These are phyloP conservation scores for Lactarius deliciosus DNA, from an alignment of 768 basidiomycete genomes.

Conservation along the genomic window DNA sequence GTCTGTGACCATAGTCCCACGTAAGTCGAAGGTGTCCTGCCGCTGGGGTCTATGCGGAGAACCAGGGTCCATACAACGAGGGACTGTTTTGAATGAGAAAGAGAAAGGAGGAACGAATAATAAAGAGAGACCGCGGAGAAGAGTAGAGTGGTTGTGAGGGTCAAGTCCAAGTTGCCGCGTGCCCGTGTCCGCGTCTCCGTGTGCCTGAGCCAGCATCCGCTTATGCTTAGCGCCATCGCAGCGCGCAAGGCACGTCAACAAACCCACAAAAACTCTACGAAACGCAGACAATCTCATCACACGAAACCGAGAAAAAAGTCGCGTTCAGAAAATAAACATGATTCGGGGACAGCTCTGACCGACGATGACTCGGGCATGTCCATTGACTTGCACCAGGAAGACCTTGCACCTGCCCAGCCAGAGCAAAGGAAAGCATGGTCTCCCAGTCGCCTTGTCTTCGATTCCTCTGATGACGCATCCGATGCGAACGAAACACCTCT, in stretches of 20 bases:
- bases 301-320: constrained; percentile 34
- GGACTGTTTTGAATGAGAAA: background rate
- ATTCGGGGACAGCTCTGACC: constrained; percentile 14
- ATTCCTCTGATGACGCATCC: constrained; percentile 36
- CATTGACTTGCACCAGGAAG: constrained; percentile 36
- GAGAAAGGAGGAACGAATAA: background rate
- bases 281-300: constrained; percentile 44
- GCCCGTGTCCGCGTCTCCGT: background rate
- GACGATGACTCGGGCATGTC: constrained; percentile 28
- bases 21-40: constrained; percentile 71
- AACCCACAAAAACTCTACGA: constrained; percentile 39
- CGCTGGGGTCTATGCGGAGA: constrained; percentile 31
- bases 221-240: constrained; percentile 72
- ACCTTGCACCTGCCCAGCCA: background rate
- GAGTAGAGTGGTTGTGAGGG: background rate
- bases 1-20: constrained; percentile 57
- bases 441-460: constrained; percentile 46
- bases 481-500: constrained; percentile 20
- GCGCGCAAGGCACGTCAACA: constrained; percentile 59
- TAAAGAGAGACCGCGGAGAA: constrained; percentile 2
- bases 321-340: constrained; percentile 32
- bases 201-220: no score
- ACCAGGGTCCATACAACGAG: constrained; percentile 10
- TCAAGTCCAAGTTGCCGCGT: constrained; percentile 3
- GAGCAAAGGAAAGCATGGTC: constrained; percentile 50